Evolutionary conservation across 257 asterid genomes (phyloP).

Genomic region (Nicotiana attenuata): DNA sequence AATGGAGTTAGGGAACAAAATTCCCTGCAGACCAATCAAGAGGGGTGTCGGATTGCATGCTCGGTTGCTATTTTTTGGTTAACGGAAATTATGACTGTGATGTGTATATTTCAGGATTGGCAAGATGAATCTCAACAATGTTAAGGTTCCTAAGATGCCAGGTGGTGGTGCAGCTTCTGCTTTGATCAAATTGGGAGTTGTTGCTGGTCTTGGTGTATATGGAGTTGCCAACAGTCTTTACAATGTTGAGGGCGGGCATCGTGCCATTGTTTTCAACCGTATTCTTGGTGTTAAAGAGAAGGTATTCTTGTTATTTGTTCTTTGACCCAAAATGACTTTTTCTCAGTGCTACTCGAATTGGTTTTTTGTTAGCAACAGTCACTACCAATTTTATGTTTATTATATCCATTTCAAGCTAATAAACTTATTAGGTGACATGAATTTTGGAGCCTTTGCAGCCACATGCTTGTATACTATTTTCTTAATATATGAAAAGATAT

Average conservation of each 20-base stretch:
- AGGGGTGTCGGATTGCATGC: no score
- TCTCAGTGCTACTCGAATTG: background rate
- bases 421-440: background rate
- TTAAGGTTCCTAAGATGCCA: conserved; percentile 79
- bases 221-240: conserved; percentile 76
- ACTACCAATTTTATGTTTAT: background rate
- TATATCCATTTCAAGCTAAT: background rate
- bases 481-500: background rate
- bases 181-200: conserved; percentile 47
- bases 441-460: background rate
- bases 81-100: background rate
- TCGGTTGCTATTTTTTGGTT: background rate
- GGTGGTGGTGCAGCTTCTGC: conserved; percentile 66
- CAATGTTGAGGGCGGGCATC: conserved; percentile 93
- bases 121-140: conserved; percentile 60
- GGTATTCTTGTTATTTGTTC: conserved; percentile 29
- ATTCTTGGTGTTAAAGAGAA: conserved; percentile 64
- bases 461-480: background rate
- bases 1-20: no score
- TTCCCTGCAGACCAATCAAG: no score
- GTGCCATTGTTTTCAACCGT: conserved; percentile 89
- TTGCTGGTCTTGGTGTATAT: conserved; percentile 64
- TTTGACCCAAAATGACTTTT: background rate
- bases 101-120: conserved; percentile 25
- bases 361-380: background rate